A percentile compares a stretch with the other conserved stretches of the same genome.
Conservation (phyloP, 768 basidiomycete genomes). For the Tricholoma matsutake region DNA sequence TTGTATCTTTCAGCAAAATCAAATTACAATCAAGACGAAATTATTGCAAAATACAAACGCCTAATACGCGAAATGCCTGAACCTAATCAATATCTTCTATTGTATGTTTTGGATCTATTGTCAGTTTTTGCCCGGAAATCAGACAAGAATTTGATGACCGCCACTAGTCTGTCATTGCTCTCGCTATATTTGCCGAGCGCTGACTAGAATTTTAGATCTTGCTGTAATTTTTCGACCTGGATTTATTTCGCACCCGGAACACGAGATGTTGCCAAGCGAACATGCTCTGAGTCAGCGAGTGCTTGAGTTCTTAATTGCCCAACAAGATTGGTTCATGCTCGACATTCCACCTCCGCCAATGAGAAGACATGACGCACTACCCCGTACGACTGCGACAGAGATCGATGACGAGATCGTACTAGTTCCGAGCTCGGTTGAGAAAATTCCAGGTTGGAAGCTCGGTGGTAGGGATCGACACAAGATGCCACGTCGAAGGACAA, state of each 20-base stretch:
- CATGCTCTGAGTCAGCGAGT: constrained; percentile 88
- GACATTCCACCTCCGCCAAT: constrained; percentile 73
- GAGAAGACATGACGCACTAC: constrained; percentile 7
- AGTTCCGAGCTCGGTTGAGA: constrained; percentile 47
- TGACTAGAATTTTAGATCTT: constrained; percentile 58
- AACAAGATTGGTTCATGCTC: constrained; percentile 94
- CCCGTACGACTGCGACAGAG: constrained; percentile 27
- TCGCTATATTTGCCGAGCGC: background rate
- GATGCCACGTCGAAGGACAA: constrained; percentile 56
- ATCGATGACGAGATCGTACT: constrained; percentile 42
- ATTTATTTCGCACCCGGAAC: constrained; percentile 82
- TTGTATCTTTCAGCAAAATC: constrained; percentile 49
- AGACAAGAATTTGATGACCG: constrained; percentile 94
- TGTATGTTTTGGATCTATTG: constrained; percentile 94
- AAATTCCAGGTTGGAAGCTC: constrained; percentile 53
- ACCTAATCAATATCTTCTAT: constrained; percentile 91
- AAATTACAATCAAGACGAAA: constrained; percentile 65
- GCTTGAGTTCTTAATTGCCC: constrained; percentile 92
- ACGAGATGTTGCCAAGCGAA: constrained; percentile 83
- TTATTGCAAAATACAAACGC: constrained; percentile 76
- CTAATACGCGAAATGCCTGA: constrained; percentile 84
- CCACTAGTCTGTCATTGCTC: constrained; percentile 64
- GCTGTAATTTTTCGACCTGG: constrained; percentile 98
- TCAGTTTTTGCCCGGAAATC: constrained; percentile 92
- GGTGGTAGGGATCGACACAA: constrained; percentile 39